phyloP scores from a whole-genome alignment of 2,329 filamentous ascomycete species.

The Cordyceps fumosorosea region DNA sequence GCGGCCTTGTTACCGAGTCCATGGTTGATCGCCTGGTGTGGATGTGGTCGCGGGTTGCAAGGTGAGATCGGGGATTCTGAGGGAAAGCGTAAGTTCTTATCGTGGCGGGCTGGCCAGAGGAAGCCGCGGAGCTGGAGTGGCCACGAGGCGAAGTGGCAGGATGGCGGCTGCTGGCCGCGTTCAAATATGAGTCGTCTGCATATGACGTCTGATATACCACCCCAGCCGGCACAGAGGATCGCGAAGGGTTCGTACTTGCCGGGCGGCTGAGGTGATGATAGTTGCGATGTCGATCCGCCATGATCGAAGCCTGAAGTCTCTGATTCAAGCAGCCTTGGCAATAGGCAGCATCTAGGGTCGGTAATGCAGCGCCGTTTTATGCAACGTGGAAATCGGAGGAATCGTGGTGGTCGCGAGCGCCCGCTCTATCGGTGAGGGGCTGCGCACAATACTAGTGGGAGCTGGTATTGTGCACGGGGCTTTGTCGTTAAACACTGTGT shows the following conservation, averaged over 20 bases:
- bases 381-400: not conserved
- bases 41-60: slow-evolving; percentile 41
- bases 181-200: slow-evolving; percentile 47
- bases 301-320: slow-evolving; percentile 18
- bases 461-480: not conserved
- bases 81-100: slow-evolving; percentile 52
- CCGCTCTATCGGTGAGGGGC: slow-evolving; percentile 1
- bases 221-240: slow-evolving; percentile 46
- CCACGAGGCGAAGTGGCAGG: slow-evolving; percentile 26
- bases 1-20: slow-evolving; percentile 43
- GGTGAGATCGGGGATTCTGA: slow-evolving; percentile 42
- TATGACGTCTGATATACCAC: slow-evolving; percentile 45
- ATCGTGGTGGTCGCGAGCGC: not conserved
- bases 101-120: slow-evolving; percentile 33
- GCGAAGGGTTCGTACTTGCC: slow-evolving; percentile 41
- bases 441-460: not conserved
- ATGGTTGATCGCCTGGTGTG: slow-evolving; percentile 46
- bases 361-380: not conserved
- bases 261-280: slow-evolving; percentile 37
- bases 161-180: slow-evolving; percentile 36
- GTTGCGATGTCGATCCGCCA: slow-evolving; percentile 42
- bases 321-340: not conserved
- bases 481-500: not conserved
- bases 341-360: too few relatives aligned
- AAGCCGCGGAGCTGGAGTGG: slow-evolving; percentile 28